These are phyloP conservation scores for Juglanconis sp. DNA, from an alignment of 2,329 filamentous ascomycete genomes.

Conservation along the genomic window DNA sequence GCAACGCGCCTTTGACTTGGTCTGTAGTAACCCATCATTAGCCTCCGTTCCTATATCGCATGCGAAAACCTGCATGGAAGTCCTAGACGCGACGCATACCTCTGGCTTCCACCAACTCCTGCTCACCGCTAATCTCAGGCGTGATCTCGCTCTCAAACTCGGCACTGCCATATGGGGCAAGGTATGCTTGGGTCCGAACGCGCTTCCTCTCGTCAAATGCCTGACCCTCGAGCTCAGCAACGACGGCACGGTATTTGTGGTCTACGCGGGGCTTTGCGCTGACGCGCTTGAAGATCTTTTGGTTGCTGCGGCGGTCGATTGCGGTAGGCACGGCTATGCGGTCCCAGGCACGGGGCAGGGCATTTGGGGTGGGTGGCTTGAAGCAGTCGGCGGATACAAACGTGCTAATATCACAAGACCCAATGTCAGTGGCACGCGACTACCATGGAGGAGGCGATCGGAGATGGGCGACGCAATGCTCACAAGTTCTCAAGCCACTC, in stretches of 20 bases:
- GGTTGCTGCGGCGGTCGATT: slow-evolving; percentile 10
- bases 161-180: slow-evolving; percentile 31
- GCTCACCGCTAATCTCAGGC: slow-evolving; percentile 5
- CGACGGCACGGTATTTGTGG: slow-evolving; percentile 18
- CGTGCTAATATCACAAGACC: slow-evolving; percentile 5
- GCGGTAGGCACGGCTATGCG: slow-evolving; percentile 27
- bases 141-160: slow-evolving; percentile 25
- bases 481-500: slow-evolving; percentile 13
- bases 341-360: slow-evolving; percentile 27
- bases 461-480: neutral
- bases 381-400: slow-evolving; percentile 24
- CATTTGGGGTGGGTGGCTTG: slow-evolving; percentile 20
- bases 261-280: slow-evolving; percentile 17
- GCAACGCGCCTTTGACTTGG: slow-evolving; percentile 8
- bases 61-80: no score
- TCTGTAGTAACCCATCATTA: neutral
- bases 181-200: slow-evolving; percentile 24
- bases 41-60: no score
- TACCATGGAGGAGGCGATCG: neutral
- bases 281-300: slow-evolving; percentile 32
- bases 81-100: slow-evolving; percentile 18
- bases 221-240: slow-evolving; percentile 31
- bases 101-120: slow-evolving; percentile 24
- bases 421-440: neutral
- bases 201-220: slow-evolving; percentile 34